Evolutionary conservation across 2,329 filamentous ascomycete genomes (phyloP).

Genomic region (Grosmannia penicillata): DNA sequence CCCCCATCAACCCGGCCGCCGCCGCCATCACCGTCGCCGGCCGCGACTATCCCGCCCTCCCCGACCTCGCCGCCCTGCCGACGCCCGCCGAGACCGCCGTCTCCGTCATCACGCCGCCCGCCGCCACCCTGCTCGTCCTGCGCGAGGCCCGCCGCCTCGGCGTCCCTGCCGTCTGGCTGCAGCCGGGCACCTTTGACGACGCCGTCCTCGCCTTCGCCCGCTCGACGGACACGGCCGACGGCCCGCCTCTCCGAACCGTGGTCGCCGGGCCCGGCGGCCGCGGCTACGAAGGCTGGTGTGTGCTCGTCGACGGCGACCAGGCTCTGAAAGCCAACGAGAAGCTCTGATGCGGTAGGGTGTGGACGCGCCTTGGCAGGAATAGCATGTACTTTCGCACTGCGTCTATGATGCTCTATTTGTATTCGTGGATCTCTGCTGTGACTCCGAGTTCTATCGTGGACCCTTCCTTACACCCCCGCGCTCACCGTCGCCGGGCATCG

Average conservation of each 20-base stretch:
- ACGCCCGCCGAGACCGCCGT: slow-evolving; percentile 58
- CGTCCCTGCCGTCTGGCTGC: slow-evolving; percentile 68
- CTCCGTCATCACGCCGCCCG: slow-evolving; percentile 76
- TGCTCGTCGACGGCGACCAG: slow-evolving; percentile 67
- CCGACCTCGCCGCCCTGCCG: slow-evolving; percentile 50
- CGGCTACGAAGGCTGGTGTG: slow-evolving; percentile 70
- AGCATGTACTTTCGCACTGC: neutral
- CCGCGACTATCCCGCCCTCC: slow-evolving; percentile 45
- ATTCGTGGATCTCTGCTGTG: no score
- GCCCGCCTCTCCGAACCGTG: slow-evolving; percentile 50
- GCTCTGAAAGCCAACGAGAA: slow-evolving; percentile 43
- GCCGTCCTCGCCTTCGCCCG: slow-evolving; percentile 56
- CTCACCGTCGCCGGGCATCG: neutral
- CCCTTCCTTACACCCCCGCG: neutral
- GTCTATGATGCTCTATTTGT: neutral
- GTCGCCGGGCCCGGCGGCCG: slow-evolving; percentile 49
- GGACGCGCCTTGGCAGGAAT: no score
- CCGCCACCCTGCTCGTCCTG: slow-evolving; percentile 58
- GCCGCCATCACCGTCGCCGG: slow-evolving; percentile 45
- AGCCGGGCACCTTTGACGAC: slow-evolving; percentile 78
- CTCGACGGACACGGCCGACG: slow-evolving; percentile 24
- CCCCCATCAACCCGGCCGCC: slow-evolving; percentile 66
- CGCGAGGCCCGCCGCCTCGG: slow-evolving; percentile 63
- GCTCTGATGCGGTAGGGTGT: slow-evolving; percentile 14
- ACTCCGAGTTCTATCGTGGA: no score